Conservation (phyloP, 106 monocot genomes). For the Dioscorea dumetorum region DNA sequence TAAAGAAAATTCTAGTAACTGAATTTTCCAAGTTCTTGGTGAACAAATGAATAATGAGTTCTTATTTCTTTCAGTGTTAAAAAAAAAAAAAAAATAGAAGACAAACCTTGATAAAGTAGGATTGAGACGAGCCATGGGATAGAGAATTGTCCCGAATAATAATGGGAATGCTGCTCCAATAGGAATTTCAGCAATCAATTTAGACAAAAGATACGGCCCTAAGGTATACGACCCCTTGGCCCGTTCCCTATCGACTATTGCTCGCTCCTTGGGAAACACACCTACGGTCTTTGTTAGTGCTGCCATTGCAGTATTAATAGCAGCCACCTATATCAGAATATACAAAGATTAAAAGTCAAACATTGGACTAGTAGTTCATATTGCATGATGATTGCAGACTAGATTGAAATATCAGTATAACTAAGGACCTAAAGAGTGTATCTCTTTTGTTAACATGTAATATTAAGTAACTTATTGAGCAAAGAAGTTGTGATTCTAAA, state of each 20-base stretch:
- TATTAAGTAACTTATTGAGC: too few species aligned
- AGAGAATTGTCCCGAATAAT: slow-evolving; percentile 84
- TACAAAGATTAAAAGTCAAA: background rate
- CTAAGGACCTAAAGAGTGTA: too few species aligned
- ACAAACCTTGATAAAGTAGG: slow-evolving; percentile 71
- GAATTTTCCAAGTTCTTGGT: too few species aligned
- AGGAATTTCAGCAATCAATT: slow-evolving; percentile 96
- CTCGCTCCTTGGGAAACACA: slow-evolving; percentile 89
- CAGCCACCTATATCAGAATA: slow-evolving; percentile 60
- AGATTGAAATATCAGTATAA: too few species aligned
- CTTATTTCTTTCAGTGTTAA: too few species aligned
- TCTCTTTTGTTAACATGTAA: too few species aligned
- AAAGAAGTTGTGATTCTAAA: too few species aligned
- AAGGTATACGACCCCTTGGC: slow-evolving; percentile 82
- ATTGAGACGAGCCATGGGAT: slow-evolving; percentile 96
- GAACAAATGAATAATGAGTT: too few species aligned
- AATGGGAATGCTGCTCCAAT: slow-evolving; percentile 90
- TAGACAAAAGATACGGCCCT: slow-evolving; percentile 89
- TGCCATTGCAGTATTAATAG: slow-evolving; percentile 98
- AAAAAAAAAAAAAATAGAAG: slow-evolving; percentile 8
- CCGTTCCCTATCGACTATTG: slow-evolving; percentile 87
- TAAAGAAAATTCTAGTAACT: too few species aligned
- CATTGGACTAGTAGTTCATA: background rate
- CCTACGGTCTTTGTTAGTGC: slow-evolving; percentile 97
- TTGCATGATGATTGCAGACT: too few species aligned